phyloP scores from a whole-genome alignment of 2,329 filamentous ascomycete genomes.

The Aspergillus novofumigatus region DNA sequence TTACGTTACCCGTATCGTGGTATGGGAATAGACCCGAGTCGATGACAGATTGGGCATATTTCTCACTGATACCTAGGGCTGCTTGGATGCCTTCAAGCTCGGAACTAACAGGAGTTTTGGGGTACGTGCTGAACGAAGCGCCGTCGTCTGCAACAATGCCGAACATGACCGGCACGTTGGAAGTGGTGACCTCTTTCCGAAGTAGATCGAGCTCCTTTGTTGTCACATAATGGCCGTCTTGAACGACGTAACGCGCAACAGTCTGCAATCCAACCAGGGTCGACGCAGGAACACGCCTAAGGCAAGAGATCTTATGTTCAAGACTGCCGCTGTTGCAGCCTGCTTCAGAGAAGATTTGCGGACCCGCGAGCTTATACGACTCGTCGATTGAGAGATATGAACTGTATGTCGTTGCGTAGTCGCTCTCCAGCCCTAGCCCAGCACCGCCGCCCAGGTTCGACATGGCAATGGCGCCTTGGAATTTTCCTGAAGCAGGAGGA shows the following conservation, averaged over 20 bases:
- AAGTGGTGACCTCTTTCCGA: slow-evolving; percentile 40
- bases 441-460: slow-evolving; percentile 52
- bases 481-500: slow-evolving; percentile 7
- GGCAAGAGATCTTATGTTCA: slow-evolving; percentile 50
- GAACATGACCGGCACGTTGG: slow-evolving; percentile 54
- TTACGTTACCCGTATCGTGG: slow-evolving; percentile 46
- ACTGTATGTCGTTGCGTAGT: slow-evolving; percentile 54
- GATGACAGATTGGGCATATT: slow-evolving; percentile 41
- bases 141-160: slow-evolving; percentile 54
- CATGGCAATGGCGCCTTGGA: slow-evolving; percentile 15
- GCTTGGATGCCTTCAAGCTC: slow-evolving; percentile 42
- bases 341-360: slow-evolving; percentile 47
- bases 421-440: slow-evolving; percentile 51
- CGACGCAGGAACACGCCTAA: slow-evolving; percentile 43
- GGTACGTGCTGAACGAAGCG: slow-evolving; percentile 51
- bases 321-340: slow-evolving; percentile 48
- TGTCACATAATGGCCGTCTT: slow-evolving; percentile 55
- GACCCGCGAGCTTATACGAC: slow-evolving; percentile 46
- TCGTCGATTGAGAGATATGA: slow-evolving; percentile 54
- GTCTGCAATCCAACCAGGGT: slow-evolving; percentile 8
- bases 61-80: slow-evolving; percentile 43
- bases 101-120: slow-evolving; percentile 40
- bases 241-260: slow-evolving; percentile 48
- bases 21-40: slow-evolving; percentile 49
- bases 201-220: slow-evolving; percentile 46